These are phyloP conservation scores for Darksidea phi DNA, from an alignment of 495 filamentous ascomycete species.

Conservation along the genomic window DNA sequence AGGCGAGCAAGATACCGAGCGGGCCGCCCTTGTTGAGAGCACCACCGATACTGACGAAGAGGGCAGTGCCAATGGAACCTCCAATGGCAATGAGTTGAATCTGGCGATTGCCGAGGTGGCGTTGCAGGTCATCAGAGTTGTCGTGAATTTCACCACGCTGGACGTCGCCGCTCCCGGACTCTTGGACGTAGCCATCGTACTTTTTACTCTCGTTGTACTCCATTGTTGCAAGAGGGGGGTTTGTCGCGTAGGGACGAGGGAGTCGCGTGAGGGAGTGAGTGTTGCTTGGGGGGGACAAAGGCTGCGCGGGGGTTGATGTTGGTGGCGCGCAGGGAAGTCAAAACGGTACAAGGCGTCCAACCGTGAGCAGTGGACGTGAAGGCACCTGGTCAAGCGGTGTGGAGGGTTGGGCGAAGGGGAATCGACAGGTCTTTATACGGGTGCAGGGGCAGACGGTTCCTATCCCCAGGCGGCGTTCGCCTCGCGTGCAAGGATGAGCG, in stretches of 20 bases:
- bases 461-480: background rate
- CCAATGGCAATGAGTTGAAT: constrained; percentile 47
- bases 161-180: constrained; percentile 11
- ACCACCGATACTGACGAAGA: constrained; percentile 41
- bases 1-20: constrained; percentile 40
- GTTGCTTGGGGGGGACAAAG: background rate
- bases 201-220: constrained; percentile 16
- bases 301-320: background rate
- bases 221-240: constrained; percentile 9
- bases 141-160: constrained; percentile 14
- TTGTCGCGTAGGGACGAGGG: background rate
- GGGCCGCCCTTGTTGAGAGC: constrained; percentile 42
- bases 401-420: background rate
- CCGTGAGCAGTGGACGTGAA: background rate
- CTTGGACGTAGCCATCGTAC: constrained; percentile 12
- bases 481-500: background rate
- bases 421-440: background rate
- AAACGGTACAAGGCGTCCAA: background rate
- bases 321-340: background rate
- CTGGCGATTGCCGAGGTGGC: constrained; percentile 35
- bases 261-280: background rate
- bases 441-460: background rate
- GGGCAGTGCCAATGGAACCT: constrained; percentile 45
- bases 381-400: background rate
- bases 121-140: constrained; percentile 33